phyloP scores from a whole-genome alignment of 2,329 filamentous ascomycete species.

The Huntiella decipiens region DNA sequence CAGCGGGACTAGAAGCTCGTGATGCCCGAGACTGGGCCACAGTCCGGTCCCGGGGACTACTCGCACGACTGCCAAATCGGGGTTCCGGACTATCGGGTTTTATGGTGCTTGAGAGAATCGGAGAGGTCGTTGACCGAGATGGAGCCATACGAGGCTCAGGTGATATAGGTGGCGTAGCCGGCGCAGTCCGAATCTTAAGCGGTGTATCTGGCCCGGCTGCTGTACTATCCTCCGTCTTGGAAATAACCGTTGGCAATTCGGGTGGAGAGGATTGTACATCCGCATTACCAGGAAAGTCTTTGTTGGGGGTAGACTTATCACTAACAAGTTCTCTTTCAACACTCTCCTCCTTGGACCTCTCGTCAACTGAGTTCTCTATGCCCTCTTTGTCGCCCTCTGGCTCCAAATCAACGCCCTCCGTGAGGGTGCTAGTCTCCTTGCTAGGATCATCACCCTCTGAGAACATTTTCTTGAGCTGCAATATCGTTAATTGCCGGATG shows the following conservation, averaged over 20 bases:
- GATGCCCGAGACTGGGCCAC: constrained; percentile 2
- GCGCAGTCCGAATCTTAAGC: not conserved
- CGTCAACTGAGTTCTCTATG: not conserved
- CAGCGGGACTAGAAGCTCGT: not conserved
- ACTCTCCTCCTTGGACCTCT: not conserved
- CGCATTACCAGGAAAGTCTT: too few species aligned
- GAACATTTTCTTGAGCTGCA: constrained; percentile 90
- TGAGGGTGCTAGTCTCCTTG: constrained; percentile 50
- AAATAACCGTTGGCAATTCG: not conserved
- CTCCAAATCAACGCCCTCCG: constrained; percentile 28
- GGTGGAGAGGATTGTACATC: too few species aligned
- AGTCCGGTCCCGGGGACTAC: constrained; percentile 4
- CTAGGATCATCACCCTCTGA: constrained; percentile 57
- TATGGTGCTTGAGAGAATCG: not conserved
- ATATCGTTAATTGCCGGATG: constrained; percentile 73
- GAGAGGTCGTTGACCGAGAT: not conserved
- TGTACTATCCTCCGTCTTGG: not conserved
- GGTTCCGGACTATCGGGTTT: constrained; percentile 1
- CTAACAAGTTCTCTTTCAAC: not conserved
- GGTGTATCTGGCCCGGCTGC: not conserved
- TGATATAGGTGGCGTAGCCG: constrained; percentile 2
- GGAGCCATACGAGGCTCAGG: not conserved
- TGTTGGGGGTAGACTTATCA: not conserved
- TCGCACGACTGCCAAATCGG: constrained; percentile 4
- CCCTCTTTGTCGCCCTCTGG: not conserved